Percentiles rank a stretch among this genome's conserved stretches.
Conservation (phyloP, 1,139 yeast species). For the Kodamaea plutei region DNA sequence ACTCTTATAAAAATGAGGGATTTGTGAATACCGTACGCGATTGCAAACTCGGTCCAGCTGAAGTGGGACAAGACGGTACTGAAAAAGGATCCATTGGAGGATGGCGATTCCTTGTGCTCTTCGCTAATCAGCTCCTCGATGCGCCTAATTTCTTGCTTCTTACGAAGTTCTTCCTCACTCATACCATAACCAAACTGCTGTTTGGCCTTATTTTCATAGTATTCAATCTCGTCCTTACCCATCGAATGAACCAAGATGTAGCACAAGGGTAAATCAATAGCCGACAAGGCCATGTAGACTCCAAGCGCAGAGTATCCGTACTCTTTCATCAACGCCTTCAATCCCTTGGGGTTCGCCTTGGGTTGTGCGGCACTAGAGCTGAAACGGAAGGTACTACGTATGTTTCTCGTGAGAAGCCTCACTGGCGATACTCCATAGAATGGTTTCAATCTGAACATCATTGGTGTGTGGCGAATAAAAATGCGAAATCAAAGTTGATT, state of each 20-base stretch:
- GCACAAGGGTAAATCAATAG: conserved; percentile 79
- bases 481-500: too few relatives aligned
- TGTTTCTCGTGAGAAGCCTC: conserved; percentile 2
- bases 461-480: too few relatives aligned
- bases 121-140: conserved; percentile 23
- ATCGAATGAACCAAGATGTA: conserved; percentile 77
- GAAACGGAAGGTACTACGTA: conserved; percentile 12
- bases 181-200: conserved; percentile 55
- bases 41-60: conserved; percentile 65
- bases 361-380: conserved; percentile 20
- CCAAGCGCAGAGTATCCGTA: conserved; percentile 93
- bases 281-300: conserved; percentile 67
- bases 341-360: conserved; percentile 35
- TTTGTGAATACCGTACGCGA: conserved; percentile 94
- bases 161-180: conserved; percentile 35
- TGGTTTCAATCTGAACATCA: conserved; percentile 9
- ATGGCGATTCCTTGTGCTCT: conserved; percentile 15
- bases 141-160: conserved; percentile 29
- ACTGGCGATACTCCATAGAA: conserved; percentile 6
- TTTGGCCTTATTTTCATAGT: conserved; percentile 59
- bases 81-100: conserved; percentile 10
- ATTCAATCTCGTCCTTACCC: conserved; percentile 76
- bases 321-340: conserved; percentile 71
- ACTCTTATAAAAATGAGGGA: conserved; percentile 74
- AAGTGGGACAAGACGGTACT: conserved; percentile 38